A percentile compares a stretch with the other conserved stretches of the same genome.
Conservation (phyloP, 495 filamentous ascomycete species). For the Cryomyces antarcticus region DNA sequence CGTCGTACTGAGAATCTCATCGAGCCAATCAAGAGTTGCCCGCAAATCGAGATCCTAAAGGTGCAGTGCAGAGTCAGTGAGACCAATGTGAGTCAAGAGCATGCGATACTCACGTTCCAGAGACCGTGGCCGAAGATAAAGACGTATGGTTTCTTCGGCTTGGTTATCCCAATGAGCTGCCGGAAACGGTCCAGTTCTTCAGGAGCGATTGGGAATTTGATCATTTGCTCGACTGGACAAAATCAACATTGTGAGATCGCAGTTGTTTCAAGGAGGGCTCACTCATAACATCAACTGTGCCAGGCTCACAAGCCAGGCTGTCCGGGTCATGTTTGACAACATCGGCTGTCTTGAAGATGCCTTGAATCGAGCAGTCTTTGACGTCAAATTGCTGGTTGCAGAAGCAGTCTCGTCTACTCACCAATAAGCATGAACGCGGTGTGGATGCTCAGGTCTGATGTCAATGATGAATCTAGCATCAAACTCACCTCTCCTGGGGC, state of each 20-base stretch:
- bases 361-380: slow-evolving; percentile 30
- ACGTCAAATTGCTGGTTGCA: slow-evolving; percentile 34
- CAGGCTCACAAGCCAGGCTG: slow-evolving; percentile 21
- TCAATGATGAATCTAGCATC: too few species aligned
- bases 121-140: slow-evolving; percentile 31
- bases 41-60: slow-evolving; percentile 23
- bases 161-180: slow-evolving; percentile 17
- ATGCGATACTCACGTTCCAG: slow-evolving; percentile 19
- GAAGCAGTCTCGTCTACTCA: slow-evolving; percentile 25
- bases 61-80: neutral
- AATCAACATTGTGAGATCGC: neutral
- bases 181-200: slow-evolving; percentile 25
- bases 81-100: neutral
- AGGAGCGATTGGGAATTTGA: slow-evolving; percentile 24
- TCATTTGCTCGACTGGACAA: slow-evolving; percentile 27
- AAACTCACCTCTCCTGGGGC: slow-evolving; percentile 23
- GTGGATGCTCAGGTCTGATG: too few species aligned
- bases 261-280: slow-evolving; percentile 6
- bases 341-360: slow-evolving; percentile 30
- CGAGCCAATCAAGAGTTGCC: slow-evolving; percentile 25
- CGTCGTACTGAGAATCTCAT: slow-evolving; percentile 18
- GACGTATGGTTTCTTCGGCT: slow-evolving; percentile 21
- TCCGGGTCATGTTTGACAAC: slow-evolving; percentile 26
- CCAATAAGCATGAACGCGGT: neutral
- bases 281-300: slow-evolving; percentile 24